These are phyloP conservation scores for Rhizophora apiculata DNA, from an alignment of 345 rosid genomes.

Conservation along the genomic window DNA sequence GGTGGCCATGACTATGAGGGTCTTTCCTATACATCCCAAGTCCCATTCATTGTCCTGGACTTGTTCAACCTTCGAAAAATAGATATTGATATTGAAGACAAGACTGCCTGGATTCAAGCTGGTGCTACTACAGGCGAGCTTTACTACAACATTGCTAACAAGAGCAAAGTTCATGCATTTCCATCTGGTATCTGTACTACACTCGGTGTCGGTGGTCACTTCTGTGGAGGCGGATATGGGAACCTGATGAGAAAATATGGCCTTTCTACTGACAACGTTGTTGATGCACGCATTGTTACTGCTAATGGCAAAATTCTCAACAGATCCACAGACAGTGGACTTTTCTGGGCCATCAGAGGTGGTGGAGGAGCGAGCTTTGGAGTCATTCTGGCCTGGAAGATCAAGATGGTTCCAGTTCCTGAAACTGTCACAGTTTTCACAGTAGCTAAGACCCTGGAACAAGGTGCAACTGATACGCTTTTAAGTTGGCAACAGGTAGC, in stretches of 20 bases:
- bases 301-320: constrained; percentile 16
- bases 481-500: constrained; percentile 21
- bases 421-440: constrained; percentile 19
- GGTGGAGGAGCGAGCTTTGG: constrained; percentile 26
- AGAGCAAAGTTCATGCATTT: constrained; percentile 20
- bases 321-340: constrained; percentile 12
- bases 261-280: constrained; percentile 13
- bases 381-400: constrained; percentile 20
- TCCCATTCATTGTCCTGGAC: constrained; percentile 20
- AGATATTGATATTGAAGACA: constrained; percentile 1
- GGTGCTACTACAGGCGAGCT: constrained; percentile 25
- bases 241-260: constrained; percentile 26
- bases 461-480: constrained; percentile 11
- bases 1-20: constrained; percentile 32
- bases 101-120: constrained; percentile 22
- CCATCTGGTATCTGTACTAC: constrained; percentile 21
- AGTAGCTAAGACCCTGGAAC: constrained; percentile 16
- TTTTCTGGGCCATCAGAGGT: constrained; percentile 26
- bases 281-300: constrained; percentile 20
- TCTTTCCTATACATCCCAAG: constrained; percentile 20
- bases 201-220: constrained; percentile 24
- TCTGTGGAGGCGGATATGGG: constrained; percentile 24
- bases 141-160: constrained; percentile 19
- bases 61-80: constrained; percentile 15
- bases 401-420: constrained; percentile 18